Conservation (phyloP, 2,329 filamentous ascomycete species). For the Akanthomyces uredinophilus region DNA sequence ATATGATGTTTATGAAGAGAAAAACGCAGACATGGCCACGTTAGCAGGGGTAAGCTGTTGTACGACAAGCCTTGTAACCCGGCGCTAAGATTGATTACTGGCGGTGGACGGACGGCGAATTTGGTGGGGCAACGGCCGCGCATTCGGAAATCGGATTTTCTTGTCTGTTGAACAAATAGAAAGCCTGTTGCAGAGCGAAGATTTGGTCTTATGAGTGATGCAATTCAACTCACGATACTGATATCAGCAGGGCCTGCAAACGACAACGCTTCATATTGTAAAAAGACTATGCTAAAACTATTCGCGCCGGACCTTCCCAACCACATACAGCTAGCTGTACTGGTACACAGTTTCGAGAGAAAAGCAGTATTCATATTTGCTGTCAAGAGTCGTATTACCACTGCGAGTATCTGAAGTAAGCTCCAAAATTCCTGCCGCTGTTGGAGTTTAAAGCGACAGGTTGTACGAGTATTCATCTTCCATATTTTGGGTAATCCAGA, state of each 20-base stretch:
- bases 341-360: not conserved
- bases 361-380: not conserved
- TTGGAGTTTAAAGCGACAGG: constrained; percentile 46
- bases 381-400: not conserved
- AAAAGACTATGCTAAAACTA: constrained; percentile 15
- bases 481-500: constrained; percentile 69
- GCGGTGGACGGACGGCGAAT: constrained; percentile 23
- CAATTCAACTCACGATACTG: not conserved
- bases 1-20: not conserved
- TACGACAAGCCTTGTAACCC: not conserved
- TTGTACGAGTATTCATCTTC: constrained; percentile 69
- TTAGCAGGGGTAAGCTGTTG: not conserved
- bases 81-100: not conserved
- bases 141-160: not conserved
- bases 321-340: constrained; percentile 1
- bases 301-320: constrained; percentile 3
- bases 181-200: too few species aligned
- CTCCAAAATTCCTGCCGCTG: too few species aligned
- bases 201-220: not conserved
- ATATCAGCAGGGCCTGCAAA: not conserved
- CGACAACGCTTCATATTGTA: constrained; percentile 14
- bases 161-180: not conserved
- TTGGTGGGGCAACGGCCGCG: constrained; percentile 13
- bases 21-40: not conserved
- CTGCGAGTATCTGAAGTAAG: not conserved